These are phyloP conservation scores for Batkoa obscura DNA, from an alignment of 371 early-diverging fungal genomes.

Conservation along the genomic window DNA sequence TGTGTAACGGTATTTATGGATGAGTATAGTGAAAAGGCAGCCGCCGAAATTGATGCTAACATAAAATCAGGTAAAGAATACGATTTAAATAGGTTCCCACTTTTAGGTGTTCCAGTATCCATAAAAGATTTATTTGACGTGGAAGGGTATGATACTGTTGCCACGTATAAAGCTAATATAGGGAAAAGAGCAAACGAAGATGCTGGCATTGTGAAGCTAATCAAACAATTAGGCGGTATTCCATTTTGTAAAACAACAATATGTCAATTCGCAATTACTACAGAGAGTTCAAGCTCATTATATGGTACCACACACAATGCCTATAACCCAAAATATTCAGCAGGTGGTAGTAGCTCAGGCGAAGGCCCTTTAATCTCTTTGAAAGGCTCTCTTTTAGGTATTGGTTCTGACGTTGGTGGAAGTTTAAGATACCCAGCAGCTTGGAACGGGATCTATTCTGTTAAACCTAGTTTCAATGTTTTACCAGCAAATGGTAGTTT, in stretches of 20 bases:
- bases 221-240: neutral
- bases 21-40: neutral
- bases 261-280: neutral
- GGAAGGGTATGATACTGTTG: constrained; percentile 1
- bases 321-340: neutral
- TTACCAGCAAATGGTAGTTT: neutral
- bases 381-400: neutral
- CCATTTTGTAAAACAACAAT: constrained; percentile 4
- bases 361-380: constrained; percentile 4
- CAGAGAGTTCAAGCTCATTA: neutral
- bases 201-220: neutral
- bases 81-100: neutral
- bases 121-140: constrained; percentile 5
- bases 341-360: constrained; percentile 6
- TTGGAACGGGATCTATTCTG: neutral
- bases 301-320: constrained; percentile 6
- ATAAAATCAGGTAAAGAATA: neutral
- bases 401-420: neutral
- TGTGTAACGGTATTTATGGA: constrained; percentile 5
- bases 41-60: constrained; percentile 1
- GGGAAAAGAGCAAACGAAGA: neutral
- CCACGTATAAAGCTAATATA: neutral
- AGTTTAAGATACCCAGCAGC: neutral
- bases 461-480: constrained; percentile 2
- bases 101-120: constrained; percentile 4